Percentiles rank a stretch among this genome's conserved stretches.
These are phyloP conservation scores for Lantana camara DNA, from an alignment of 257 asterid species.

Conservation along the genomic window DNA sequence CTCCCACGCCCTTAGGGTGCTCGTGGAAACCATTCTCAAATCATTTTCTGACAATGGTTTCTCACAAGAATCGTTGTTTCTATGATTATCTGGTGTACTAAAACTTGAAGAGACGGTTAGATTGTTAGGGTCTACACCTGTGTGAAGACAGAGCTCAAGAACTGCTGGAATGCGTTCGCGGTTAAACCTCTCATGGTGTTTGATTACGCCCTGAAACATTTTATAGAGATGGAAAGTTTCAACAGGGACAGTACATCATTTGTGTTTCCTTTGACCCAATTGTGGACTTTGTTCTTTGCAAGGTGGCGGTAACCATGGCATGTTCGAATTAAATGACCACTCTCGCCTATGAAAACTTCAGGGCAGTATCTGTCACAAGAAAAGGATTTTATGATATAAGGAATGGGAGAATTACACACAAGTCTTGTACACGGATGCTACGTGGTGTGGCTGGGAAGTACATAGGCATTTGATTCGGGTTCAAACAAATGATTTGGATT, in stretches of 20 bases:
- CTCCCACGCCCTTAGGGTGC: conserved; percentile 80
- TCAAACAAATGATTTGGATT: neutral
- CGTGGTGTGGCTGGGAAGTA: neutral
- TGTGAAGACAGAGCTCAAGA: conserved; percentile 84
- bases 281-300: conserved; percentile 60
- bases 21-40: conserved; percentile 45
- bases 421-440: neutral
- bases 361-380: conserved; percentile 64
- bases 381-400: neutral
- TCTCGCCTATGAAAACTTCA: conserved; percentile 78
- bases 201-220: conserved; percentile 60
- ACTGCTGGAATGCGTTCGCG: conserved; percentile 76
- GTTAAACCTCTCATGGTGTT: conserved; percentile 75
- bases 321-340: conserved; percentile 77
- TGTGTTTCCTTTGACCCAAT: conserved; percentile 63
- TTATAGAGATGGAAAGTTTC: conserved; percentile 69
- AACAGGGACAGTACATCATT: conserved; percentile 64
- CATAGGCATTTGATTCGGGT: neutral
- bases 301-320: conserved; percentile 70
- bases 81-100: conserved; percentile 17
- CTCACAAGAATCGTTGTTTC: neutral
- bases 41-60: conserved; percentile 44
- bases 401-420: neutral
- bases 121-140: conserved; percentile 55
- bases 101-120: conserved; percentile 21